phyloP scores from a whole-genome alignment of 2,329 filamentous ascomycete species.

The Trichoderma brevicompactum region DNA sequence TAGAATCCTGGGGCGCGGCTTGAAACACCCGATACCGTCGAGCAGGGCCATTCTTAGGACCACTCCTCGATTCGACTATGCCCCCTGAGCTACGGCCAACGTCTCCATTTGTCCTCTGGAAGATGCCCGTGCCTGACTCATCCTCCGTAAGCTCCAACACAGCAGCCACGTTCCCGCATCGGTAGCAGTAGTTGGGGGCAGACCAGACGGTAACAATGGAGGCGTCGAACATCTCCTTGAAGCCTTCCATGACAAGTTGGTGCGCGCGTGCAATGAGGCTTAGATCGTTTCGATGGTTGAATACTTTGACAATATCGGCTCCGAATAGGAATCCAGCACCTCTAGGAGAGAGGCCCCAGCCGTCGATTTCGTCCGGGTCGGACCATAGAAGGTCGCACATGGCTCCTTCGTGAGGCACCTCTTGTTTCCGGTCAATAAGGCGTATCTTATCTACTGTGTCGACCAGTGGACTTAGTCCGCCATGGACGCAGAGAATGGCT shows the following conservation, averaged over 20 bases:
- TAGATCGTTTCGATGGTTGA: conserved; percentile 93
- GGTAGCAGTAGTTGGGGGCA: conserved; percentile 95
- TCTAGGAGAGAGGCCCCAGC: conserved; percentile 91
- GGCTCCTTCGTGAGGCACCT: conserved; percentile 96
- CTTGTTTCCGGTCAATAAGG: conserved; percentile 92
- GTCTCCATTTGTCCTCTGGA: conserved; percentile 73
- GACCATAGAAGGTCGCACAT: conserved; percentile 99
- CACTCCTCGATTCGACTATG: conserved; percentile 52
- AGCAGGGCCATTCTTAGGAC: conserved; percentile 69
- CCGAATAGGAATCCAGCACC: conserved; percentile 96
- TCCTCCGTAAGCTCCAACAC: conserved; percentile 93
- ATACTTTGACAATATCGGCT: conserved; percentile 91
- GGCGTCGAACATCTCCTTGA: conserved; percentile 98
- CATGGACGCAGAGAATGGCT: conserved; percentile 93
- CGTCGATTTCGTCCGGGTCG: conserved; percentile 96
- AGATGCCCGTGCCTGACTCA: conserved; percentile 71
- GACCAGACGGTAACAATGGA: conserved; percentile 99
- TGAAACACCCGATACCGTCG: conserved; percentile 94
- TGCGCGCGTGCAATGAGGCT: conserved; percentile 92
- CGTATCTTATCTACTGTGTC: conserved; percentile 96
- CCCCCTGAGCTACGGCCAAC: conserved; percentile 61
- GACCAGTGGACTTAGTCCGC: conserved; percentile 86
- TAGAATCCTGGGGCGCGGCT: conserved; percentile 90
- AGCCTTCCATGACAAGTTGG: conserved; percentile 98
- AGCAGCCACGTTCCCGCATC: conserved; percentile 93